phyloP scores from a whole-genome alignment of 768 basidiomycete genomes.

The Hygrocybe coccinea region DNA sequence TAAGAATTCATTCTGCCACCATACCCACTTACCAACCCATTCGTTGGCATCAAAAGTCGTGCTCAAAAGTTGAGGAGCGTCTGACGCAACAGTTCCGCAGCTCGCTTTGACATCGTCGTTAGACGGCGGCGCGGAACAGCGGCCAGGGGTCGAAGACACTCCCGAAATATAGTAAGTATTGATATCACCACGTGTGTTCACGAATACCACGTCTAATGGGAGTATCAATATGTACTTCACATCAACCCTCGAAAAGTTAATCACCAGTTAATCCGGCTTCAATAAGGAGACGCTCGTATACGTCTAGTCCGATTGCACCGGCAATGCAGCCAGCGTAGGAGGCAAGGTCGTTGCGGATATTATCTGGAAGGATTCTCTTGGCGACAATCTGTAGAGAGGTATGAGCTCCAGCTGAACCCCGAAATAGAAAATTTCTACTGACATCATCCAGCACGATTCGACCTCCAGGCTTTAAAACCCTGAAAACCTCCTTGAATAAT shows the following conservation, averaged over 20 bases:
- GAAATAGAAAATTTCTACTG: conserved; percentile 11
- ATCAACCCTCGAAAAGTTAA: neutral
- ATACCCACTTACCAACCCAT: conserved; percentile 37
- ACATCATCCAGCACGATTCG: conserved; percentile 52
- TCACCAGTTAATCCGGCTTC: conserved; percentile 42
- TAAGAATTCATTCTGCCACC: neutral
- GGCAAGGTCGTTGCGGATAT: conserved; percentile 37
- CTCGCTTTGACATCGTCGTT: conserved; percentile 3
- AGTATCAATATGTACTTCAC: neutral
- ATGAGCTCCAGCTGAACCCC: neutral
- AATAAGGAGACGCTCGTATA: conserved; percentile 36
- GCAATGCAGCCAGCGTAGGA: conserved; percentile 44
- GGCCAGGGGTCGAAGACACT: conserved; percentile 3
- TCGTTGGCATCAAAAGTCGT: conserved; percentile 37
- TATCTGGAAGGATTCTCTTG: conserved; percentile 38
- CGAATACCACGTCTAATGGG: conserved; percentile 36
- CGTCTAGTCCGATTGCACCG: conserved; percentile 37
- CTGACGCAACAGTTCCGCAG: neutral
- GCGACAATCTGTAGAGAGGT: conserved; percentile 40
- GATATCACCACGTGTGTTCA: conserved; percentile 39
- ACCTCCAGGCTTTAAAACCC: conserved; percentile 54
- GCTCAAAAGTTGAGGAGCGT: neutral
- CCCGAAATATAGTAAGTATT: conserved; percentile 30
- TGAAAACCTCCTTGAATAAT: conserved; percentile 42
- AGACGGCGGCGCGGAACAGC: too few species aligned